Percentiles rank a stretch among this genome's conserved stretches.
Conservation (phyloP, 306 rosid species). For the Cicer pinnatifidum region DNA sequence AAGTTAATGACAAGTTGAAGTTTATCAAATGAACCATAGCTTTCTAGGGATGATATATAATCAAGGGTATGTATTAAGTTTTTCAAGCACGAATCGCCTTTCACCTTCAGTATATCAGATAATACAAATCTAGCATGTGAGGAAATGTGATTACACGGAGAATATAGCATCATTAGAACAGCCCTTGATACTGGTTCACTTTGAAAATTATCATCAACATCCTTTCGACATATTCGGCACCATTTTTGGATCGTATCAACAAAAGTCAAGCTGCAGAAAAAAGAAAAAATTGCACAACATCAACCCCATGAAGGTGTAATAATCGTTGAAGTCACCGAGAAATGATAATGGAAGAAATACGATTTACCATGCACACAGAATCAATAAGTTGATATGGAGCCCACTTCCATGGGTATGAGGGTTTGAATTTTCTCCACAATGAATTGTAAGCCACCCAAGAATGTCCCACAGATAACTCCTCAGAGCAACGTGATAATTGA, state of each 20-base stretch:
- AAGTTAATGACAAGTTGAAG: slow-evolving; percentile 59
- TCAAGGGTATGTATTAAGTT: slow-evolving; percentile 51
- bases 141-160: slow-evolving; percentile 77
- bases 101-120: slow-evolving; percentile 51
- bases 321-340: slow-evolving; percentile 24
- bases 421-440: slow-evolving; percentile 65
- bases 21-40: slow-evolving; percentile 56
- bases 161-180: slow-evolving; percentile 80
- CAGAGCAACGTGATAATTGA: slow-evolving; percentile 54
- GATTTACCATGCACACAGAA: slow-evolving; percentile 76
- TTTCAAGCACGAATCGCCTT: slow-evolving; percentile 53
- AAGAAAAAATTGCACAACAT: slow-evolving; percentile 34
- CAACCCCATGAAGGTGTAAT: slow-evolving; percentile 29
- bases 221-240: slow-evolving; percentile 57
- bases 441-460: slow-evolving; percentile 81
- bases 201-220: slow-evolving; percentile 59
- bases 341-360: slow-evolving; percentile 34
- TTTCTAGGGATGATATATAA: slow-evolving; percentile 52
- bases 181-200: slow-evolving; percentile 70
- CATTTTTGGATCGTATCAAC: slow-evolving; percentile 56
- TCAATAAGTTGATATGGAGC: slow-evolving; percentile 58
- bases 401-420: slow-evolving; percentile 49
- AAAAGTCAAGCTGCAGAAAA: slow-evolving; percentile 63
- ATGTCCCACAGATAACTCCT: slow-evolving; percentile 80
- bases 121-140: slow-evolving; percentile 62